Conservation (phyloP, 768 basidiomycete genomes). For the Tulasnella sp. region DNA sequence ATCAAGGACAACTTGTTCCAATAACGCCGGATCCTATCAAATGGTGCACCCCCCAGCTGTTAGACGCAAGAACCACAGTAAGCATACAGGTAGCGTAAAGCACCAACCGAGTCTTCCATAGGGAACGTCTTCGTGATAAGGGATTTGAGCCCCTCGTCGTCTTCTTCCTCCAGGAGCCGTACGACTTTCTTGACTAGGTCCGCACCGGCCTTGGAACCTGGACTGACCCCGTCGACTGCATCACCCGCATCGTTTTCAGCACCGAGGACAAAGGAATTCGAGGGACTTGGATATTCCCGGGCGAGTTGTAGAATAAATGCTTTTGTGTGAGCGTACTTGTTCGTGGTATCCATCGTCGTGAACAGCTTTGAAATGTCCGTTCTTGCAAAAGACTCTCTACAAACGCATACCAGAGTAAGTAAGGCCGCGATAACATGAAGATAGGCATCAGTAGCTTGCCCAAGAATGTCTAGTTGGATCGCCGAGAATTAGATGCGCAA, state of each 20-base stretch:
- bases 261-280: not conserved
- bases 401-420: no score
- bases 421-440: no score
- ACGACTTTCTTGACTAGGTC: conserved; percentile 61
- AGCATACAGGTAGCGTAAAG: not conserved
- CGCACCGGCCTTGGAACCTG: conserved; percentile 45
- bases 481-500: no score
- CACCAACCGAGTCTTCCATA: conserved; percentile 49
- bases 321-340: conserved; percentile 65
- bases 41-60: not conserved
- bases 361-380: no score
- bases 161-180: conserved; percentile 59
- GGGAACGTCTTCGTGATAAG: conserved; percentile 59
- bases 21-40: conserved; percentile 16
- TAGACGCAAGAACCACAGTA: not conserved
- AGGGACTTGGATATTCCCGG: conserved; percentile 50
- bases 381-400: no score
- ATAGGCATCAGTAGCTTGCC: no score
- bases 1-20: conserved; percentile 82
- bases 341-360: not conserved
- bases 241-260: conserved; percentile 27
- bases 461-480: no score
- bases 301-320: conserved; percentile 67
- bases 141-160: conserved; percentile 73
- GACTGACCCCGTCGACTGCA: conserved; percentile 29